These are phyloP conservation scores for Fusarium sororula DNA, from an alignment of 2,329 filamentous ascomycete species.

Conservation along the genomic window DNA sequence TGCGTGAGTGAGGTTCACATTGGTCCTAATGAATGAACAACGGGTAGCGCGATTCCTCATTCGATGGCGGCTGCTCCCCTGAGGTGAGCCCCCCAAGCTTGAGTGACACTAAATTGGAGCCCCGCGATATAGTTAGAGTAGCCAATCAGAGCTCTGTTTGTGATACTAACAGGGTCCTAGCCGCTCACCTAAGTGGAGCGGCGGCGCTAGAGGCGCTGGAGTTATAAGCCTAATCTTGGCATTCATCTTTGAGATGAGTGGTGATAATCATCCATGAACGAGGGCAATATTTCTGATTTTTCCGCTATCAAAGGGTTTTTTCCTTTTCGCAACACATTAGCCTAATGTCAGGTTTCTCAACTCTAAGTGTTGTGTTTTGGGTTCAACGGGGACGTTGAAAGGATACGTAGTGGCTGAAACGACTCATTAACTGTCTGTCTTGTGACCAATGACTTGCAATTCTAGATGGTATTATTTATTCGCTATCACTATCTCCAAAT, in stretches of 20 bases:
- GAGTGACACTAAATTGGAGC: slow-evolving; percentile 41
- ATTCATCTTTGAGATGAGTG: slow-evolving; percentile 20
- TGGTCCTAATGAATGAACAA: slow-evolving; percentile 22
- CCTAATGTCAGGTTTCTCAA: not conserved
- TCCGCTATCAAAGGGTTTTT: not conserved
- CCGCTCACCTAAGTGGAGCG: slow-evolving; percentile 36
- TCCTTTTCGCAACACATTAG: not conserved
- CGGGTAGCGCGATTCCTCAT: slow-evolving; percentile 37
- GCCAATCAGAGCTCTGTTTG: slow-evolving; percentile 23
- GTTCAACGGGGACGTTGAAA: not conserved
- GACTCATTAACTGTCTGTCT: not conserved
- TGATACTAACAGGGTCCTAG: slow-evolving; percentile 30
- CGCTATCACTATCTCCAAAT: slow-evolving; percentile 87
- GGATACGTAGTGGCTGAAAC: not conserved
- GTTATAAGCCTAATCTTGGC: slow-evolving; percentile 31
- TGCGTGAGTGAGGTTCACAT: slow-evolving; percentile 37
- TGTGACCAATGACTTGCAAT: not conserved
- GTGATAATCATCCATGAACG: not conserved
- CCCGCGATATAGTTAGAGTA: slow-evolving; percentile 24
- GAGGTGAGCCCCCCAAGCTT: slow-evolving; percentile 35
- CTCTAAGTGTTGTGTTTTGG: not conserved
- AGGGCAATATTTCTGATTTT: not conserved
- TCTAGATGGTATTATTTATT: slow-evolving; percentile 47
- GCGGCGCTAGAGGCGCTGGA: slow-evolving; percentile 33
- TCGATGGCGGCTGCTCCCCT: slow-evolving; percentile 40